Percentiles rank a stretch among this genome's conserved stretches.
phyloP scores from a whole-genome alignment of 2,329 filamentous ascomycete species.

The Aspergillus ochraceus region DNA sequence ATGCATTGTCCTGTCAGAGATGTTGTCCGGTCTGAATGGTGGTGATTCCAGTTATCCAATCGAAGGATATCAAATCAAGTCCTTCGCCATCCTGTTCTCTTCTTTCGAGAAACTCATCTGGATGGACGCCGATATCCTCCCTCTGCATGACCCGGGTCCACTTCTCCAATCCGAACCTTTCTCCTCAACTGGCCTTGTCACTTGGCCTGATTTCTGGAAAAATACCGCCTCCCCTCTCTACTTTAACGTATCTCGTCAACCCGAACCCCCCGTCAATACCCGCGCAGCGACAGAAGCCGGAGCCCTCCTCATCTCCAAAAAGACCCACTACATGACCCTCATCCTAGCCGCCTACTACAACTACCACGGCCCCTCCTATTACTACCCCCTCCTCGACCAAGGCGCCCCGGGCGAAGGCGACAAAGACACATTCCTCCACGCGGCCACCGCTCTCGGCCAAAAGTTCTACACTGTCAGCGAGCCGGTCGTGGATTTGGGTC shows the following conservation, averaged over 20 bases:
- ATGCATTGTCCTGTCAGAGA: slow-evolving; percentile 41
- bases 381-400: slow-evolving; percentile 32
- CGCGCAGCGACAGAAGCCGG: slow-evolving; percentile 37
- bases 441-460: slow-evolving; percentile 23
- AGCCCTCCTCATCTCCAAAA: slow-evolving; percentile 34
- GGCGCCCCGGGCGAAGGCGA: slow-evolving; percentile 29
- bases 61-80: slow-evolving; percentile 54
- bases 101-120: slow-evolving; percentile 60
- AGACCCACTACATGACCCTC: slow-evolving; percentile 30
- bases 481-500: slow-evolving; percentile 20
- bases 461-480: slow-evolving; percentile 29
- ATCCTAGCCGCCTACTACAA: slow-evolving; percentile 38
- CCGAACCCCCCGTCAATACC: slow-evolving; percentile 27
- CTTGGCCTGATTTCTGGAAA: slow-evolving; percentile 57
- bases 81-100: slow-evolving; percentile 59
- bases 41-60: neutral
- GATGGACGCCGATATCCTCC: slow-evolving; percentile 60
- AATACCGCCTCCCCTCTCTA: slow-evolving; percentile 38
- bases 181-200: slow-evolving; percentile 52
- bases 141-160: slow-evolving; percentile 45
- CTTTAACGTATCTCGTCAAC: slow-evolving; percentile 41
- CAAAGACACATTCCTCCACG: slow-evolving; percentile 32
- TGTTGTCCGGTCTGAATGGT: slow-evolving; percentile 18
- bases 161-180: slow-evolving; percentile 56
- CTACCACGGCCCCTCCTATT: slow-evolving; percentile 28